Base-by-base conservation (phyloP, 306 rosid genomes). In the Begonia loranthoides region DNA sequence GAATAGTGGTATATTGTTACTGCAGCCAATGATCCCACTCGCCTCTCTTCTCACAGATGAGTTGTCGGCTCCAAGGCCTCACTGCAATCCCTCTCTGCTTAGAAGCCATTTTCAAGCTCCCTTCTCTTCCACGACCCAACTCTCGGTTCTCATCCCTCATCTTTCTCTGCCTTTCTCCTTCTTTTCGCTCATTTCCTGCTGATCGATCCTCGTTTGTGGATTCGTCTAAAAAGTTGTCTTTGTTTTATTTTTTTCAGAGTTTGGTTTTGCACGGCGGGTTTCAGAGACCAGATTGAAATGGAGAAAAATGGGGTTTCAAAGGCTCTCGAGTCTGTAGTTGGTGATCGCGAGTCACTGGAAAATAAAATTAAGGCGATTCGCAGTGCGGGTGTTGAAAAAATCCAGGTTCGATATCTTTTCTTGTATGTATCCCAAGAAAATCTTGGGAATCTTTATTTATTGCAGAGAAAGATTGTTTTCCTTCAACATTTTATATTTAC, bases 61-160 rank as follows among this genome's bases (percentile, higher is more conserved):
- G 28, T 49, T 49, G 19, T 49, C 52, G 52, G 52, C 12, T 49
- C 21, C 19, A 49, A 17, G 19, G 52, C 52, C 0, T 43, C 12
- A 43, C 47, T 43, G 15, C 47, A 11, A 49, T 17, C 52, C 21
- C 52, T 6, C 17, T 49, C 1, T 17, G 21, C 21, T 6, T 49
- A 49, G 17, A 49, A 15, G 19, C 52, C 52, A 49, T 49, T 49
- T 49, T n/a, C 28, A 49, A 17, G 52, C 21, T 49, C 17, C 52
- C 19, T 14, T 49, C 19, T 49, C 12, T 49, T 15, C 52, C 52
- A n/a, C 17, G 21, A 17, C 11, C 19, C 52, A 49, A 17, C 17
- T 17, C 52, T 19, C 15, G 28, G 52, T 49, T 49, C 19, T 49
- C 17, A 7, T 49, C 52, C 19, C 12, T 49, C 15, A 1, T 10